Conservation (phyloP, 2,329 filamentous ascomycete genomes). For the Lachnellula subtilissima region DNA sequence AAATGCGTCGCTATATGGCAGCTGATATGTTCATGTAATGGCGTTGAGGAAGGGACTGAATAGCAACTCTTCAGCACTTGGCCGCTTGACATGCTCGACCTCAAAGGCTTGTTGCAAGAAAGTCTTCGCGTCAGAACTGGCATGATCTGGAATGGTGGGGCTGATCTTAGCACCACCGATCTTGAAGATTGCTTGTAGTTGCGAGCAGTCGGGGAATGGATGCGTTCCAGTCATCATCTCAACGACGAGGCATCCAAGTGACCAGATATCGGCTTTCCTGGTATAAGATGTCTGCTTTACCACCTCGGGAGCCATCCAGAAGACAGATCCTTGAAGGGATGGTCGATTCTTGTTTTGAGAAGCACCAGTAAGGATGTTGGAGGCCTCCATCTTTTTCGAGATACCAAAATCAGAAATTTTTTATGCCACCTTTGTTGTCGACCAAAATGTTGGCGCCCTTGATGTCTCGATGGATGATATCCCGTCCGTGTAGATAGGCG, state of each 20-base stretch:
- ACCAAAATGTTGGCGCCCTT: slow-evolving; percentile 98
- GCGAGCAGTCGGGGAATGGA: slow-evolving; percentile 94
- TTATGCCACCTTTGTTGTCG: slow-evolving; percentile 97
- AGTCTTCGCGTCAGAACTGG: slow-evolving; percentile 74
- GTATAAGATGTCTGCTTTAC: slow-evolving; percentile 98
- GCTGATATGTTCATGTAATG: slow-evolving; percentile 45
- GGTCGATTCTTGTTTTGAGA: slow-evolving; percentile 64
- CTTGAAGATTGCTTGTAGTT: slow-evolving; percentile 97
- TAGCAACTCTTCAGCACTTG: slow-evolving; percentile 86
- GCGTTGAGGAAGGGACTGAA: slow-evolving; percentile 76
- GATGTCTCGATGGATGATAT: slow-evolving; percentile 98
- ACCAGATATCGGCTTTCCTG: slow-evolving; percentile 98
- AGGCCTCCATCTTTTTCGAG: slow-evolving; percentile 92
- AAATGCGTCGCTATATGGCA: not conserved
- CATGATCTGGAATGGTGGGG: slow-evolving; percentile 81
- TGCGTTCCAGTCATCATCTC: slow-evolving; percentile 99
- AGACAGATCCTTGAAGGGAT: slow-evolving; percentile 93
- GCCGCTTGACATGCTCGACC: slow-evolving; percentile 87
- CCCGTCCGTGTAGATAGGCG: slow-evolving; percentile 85
- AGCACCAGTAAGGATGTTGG: slow-evolving; percentile 69
- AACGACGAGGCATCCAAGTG: slow-evolving; percentile 89
- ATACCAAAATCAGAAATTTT: slow-evolving; percentile 99
- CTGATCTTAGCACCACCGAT: slow-evolving; percentile 85
- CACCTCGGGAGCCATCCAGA: slow-evolving; percentile 99
- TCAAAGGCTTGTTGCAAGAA: slow-evolving; percentile 92